Evolutionary conservation across 2,329 filamentous ascomycete genomes (phyloP).

Genomic region (Neofusicoccum parvum): DNA sequence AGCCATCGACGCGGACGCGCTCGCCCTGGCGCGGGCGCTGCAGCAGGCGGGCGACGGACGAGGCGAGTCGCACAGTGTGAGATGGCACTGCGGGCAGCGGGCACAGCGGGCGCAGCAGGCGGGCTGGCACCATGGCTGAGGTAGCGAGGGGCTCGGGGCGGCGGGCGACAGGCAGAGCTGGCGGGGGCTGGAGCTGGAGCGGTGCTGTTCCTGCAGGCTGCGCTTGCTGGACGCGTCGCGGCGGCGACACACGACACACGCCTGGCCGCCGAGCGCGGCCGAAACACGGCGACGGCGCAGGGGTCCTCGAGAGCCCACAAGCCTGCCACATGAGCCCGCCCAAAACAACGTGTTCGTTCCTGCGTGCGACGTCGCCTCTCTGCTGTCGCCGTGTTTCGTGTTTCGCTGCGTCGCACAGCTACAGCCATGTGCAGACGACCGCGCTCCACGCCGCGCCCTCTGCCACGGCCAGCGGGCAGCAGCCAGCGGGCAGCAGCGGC

Average conservation of each 20-base stretch:
- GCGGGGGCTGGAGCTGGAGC: neutral
- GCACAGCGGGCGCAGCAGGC: conserved; percentile 28
- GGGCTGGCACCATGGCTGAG: conserved; percentile 23
- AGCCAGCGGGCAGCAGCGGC: too few relatives aligned
- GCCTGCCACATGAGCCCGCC: neutral
- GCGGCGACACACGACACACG: neutral
- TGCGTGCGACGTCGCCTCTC: conserved; percentile 17
- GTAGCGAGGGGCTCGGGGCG: conserved; percentile 7
- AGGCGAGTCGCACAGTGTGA: conserved; percentile 26
- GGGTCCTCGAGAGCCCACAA: neutral
- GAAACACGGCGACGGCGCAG: conserved; percentile 4
- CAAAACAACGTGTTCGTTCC: conserved; percentile 19
- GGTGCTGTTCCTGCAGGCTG: neutral
- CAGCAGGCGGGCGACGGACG: conserved; percentile 46
- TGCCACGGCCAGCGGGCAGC: neutral
- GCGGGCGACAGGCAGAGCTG: conserved; percentile 1
- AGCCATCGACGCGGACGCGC: conserved; percentile 65
- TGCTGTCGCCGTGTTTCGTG: conserved; percentile 14
- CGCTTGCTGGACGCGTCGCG: too few relatives aligned
- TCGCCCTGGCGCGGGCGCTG: conserved; percentile 24
- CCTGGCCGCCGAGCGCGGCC: conserved; percentile 2
- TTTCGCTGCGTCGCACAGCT: conserved; percentile 15
- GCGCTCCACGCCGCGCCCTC: neutral
- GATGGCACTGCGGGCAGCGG: conserved; percentile 28
- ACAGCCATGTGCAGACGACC: neutral